These are phyloP conservation scores for Populus ilicifolia DNA, from an alignment of 345 rosid species.

Conservation along the genomic window DNA sequence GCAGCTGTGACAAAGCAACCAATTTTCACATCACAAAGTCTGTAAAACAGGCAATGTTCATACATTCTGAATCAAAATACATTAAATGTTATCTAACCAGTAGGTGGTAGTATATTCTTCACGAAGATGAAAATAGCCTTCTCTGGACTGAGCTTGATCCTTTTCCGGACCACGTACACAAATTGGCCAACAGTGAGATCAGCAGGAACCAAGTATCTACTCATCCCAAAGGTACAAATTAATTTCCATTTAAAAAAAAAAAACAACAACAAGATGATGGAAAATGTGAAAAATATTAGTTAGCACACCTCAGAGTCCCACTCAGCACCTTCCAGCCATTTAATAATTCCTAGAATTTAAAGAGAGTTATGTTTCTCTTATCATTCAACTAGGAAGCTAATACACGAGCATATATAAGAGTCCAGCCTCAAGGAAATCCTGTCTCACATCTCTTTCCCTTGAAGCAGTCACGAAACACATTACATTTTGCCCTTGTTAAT, in stretches of 20 bases:
- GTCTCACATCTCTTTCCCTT: too few species aligned
- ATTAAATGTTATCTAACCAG: conserved; percentile 41
- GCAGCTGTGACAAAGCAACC: conserved; percentile 50
- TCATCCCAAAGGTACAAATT: background rate
- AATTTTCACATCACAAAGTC: background rate
- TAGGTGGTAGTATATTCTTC: conserved; percentile 69
- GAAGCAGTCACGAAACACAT: too few species aligned
- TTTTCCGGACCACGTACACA: conserved; percentile 79
- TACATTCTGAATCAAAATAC: background rate
- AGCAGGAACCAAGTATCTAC: conserved; percentile 78
- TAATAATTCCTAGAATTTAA: background rate
- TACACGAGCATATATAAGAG: background rate
- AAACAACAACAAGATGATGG: background rate
- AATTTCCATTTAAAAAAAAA: background rate
- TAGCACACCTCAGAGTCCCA: background rate
- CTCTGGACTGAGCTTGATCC: conserved; percentile 85
- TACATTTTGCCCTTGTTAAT: too few species aligned
- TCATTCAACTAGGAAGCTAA: background rate
- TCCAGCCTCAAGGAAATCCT: too few species aligned
- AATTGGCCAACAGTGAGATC: conserved; percentile 85
- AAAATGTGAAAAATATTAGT: background rate
- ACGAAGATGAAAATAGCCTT: conserved; percentile 81
- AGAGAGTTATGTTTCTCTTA: background rate
- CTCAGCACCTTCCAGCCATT: background rate
- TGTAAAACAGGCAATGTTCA: background rate